Percentiles rank a stretch among this genome's conserved stretches.
phyloP scores from a whole-genome alignment of 306 rosid genomes.

The Alnus rubra region DNA sequence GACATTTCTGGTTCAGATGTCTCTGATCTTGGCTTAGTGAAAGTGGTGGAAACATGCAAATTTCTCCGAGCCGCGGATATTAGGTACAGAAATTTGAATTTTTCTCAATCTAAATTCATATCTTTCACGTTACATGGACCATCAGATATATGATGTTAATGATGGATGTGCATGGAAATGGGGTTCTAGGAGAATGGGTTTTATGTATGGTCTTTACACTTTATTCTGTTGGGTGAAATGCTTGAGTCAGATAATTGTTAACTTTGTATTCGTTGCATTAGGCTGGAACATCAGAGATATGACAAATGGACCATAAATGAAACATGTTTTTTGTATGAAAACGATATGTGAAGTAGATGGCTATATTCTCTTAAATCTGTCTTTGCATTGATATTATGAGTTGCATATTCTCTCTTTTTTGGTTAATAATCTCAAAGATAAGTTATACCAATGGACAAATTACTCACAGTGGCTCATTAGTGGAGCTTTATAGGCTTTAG shows the following conservation, averaged over 20 bases:
- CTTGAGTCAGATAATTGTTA: background rate
- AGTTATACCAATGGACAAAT: background rate
- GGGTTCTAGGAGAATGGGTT: background rate
- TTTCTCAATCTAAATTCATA: conserved; percentile 3
- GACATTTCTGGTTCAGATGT: conserved; percentile 88
- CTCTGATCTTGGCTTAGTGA: conserved; percentile 68
- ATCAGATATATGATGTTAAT: background rate
- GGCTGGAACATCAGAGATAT: background rate
- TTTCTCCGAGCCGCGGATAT: conserved; percentile 74
- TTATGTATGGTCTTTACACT: background rate
- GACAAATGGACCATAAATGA: background rate
- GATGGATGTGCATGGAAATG: background rate
- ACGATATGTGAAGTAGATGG: background rate
- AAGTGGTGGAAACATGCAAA: conserved; percentile 64
- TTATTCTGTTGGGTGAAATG: background rate
- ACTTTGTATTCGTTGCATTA: background rate
- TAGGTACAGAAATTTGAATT: conserved; percentile 49
- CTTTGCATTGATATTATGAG: background rate
- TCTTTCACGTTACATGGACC: background rate
- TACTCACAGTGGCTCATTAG: conserved; percentile 10
- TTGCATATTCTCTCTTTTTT: background rate
- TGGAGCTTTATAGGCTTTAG: conserved; percentile 2
- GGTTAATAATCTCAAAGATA: background rate
- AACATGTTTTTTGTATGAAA: background rate
- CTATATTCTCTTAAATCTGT: background rate